A percentile compares a stretch with the other conserved stretches of the same genome.
Conservation (phyloP, 805 yeast species). For the Priceomyces carsonii region DNA sequence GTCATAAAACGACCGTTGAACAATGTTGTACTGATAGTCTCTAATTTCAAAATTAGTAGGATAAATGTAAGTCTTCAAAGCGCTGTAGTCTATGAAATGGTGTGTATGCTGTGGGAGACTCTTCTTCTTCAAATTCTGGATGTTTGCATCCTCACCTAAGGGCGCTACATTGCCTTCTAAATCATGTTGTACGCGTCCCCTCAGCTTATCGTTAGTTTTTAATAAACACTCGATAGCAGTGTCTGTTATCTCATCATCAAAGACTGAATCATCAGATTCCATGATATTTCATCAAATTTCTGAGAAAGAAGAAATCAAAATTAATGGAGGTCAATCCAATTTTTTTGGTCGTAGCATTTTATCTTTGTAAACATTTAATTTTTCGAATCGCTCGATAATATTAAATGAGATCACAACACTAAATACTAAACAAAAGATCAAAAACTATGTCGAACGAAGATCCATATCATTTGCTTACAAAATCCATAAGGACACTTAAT, state of each 20-base stretch:
- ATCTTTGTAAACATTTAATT: no score
- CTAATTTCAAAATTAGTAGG: conserved; percentile 84
- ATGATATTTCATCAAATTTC: no score
- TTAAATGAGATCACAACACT: no score
- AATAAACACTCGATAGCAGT: conserved; percentile 8
- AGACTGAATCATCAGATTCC: conserved; percentile 12
- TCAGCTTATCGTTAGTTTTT: not conserved
- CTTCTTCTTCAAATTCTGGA: not conserved
- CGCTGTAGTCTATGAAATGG: conserved; percentile 23
- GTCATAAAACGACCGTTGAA: conserved; percentile 65
- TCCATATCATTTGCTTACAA: conserved; percentile 25
- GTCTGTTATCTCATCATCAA: conserved; percentile 15
- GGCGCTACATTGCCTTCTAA: conserved; percentile 13
- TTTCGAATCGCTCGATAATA: no score
- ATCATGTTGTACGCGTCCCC: conserved; percentile 8
- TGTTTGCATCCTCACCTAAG: no score
- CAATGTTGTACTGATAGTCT: conserved; percentile 86
- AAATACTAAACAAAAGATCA: no score
- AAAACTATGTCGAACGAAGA: conserved; percentile 12
- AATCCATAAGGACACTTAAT: conserved; percentile 21
- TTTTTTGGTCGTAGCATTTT: no score
- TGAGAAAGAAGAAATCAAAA: no score
- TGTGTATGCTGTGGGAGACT: conserved; percentile 19
- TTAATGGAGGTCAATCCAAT: no score
- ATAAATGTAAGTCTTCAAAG: conserved; percentile 56